Conservation (phyloP, 1,139 yeast species). For the Yamadazyma sp. region DNA sequence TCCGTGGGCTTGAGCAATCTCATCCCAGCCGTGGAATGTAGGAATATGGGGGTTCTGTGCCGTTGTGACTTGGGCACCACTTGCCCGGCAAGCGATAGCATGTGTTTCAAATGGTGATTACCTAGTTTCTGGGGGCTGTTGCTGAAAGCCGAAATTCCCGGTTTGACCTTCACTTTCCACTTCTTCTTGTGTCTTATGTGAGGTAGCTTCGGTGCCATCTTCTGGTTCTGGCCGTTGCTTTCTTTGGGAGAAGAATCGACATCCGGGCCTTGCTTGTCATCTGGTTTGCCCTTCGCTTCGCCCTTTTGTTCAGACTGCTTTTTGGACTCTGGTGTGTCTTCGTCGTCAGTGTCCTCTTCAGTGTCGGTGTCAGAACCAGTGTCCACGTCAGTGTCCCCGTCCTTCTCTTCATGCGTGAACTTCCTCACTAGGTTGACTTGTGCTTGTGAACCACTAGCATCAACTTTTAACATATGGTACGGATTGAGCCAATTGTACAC, state of each 20-base stretch:
- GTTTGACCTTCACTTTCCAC: slow-evolving; percentile 64
- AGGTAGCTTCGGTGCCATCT: slow-evolving; percentile 29
- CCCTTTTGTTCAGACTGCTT: slow-evolving; percentile 15
- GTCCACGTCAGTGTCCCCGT: slow-evolving; percentile 9
- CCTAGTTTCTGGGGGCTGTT: slow-evolving; percentile 56
- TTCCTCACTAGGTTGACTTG: slow-evolving; percentile 19
- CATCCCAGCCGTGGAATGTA: slow-evolving; percentile 84
- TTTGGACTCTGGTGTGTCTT: slow-evolving; percentile 5
- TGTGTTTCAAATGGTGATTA: slow-evolving; percentile 53
- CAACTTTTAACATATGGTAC: slow-evolving; percentile 2
- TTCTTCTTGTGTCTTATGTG: slow-evolving; percentile 42
- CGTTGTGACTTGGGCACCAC: slow-evolving; percentile 70
- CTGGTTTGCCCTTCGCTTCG: slow-evolving; percentile 8
- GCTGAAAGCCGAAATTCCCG: slow-evolving; percentile 65
- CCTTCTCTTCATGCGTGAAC: slow-evolving; percentile 9
- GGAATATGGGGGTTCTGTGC: slow-evolving; percentile 69
- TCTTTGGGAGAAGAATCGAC: no score
- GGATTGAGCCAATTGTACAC: slow-evolving; percentile 70
- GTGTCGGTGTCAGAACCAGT: slow-evolving; percentile 16
- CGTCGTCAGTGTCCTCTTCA: slow-evolving; percentile 14
- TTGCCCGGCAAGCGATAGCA: slow-evolving; percentile 54
- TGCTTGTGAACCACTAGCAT: background rate
- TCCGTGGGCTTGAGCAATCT: slow-evolving; percentile 58
- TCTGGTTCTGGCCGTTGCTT: slow-evolving; percentile 8
- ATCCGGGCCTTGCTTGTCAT: background rate